Percentiles rank a stretch among this genome's conserved stretches.
These are phyloP conservation scores for Colletotrichum musae DNA, from an alignment of 2,329 filamentous ascomycete species.

Conservation along the genomic window DNA sequence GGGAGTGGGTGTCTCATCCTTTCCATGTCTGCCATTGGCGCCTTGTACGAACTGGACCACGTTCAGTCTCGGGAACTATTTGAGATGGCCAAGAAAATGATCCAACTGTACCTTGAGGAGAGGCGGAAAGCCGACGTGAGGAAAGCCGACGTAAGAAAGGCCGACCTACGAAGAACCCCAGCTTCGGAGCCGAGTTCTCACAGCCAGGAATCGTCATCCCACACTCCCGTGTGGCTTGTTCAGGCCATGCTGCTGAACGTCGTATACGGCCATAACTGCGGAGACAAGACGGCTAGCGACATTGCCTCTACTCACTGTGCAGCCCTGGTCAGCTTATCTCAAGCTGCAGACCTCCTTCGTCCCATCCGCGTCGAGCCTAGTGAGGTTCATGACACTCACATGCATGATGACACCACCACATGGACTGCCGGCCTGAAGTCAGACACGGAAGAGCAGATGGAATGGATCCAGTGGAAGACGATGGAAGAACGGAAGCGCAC, in stretches of 20 bases:
- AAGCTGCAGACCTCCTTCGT: slow-evolving; percentile 82
- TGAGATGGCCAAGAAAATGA: slow-evolving; percentile 95
- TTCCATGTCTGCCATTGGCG: slow-evolving; percentile 83
- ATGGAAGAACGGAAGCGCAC: slow-evolving; percentile 94
- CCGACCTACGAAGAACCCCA: slow-evolving; percentile 68
- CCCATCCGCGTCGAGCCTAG: slow-evolving; percentile 61
- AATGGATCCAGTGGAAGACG: slow-evolving; percentile 92
- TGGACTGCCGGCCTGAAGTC: slow-evolving; percentile 63
- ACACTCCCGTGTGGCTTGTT: slow-evolving; percentile 93
- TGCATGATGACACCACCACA: slow-evolving; percentile 66
- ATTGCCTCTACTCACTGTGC: slow-evolving; percentile 94
- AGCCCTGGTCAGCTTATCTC: slow-evolving; percentile 89
- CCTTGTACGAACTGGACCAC: slow-evolving; percentile 88
- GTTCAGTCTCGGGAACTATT: slow-evolving; percentile 87
- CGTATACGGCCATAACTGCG: slow-evolving; percentile 94
- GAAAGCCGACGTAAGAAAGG: slow-evolving; percentile 72
- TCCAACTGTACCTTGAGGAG: slow-evolving; percentile 92
- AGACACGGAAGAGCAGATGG: slow-evolving; percentile 72
- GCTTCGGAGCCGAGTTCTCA: slow-evolving; percentile 63
- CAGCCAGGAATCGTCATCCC: slow-evolving; percentile 72
- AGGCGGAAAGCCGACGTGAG: slow-evolving; percentile 87
- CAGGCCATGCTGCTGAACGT: slow-evolving; percentile 98
- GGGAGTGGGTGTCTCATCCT: slow-evolving; percentile 90
- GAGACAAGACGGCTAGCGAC: slow-evolving; percentile 90
- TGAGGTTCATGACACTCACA: slow-evolving; percentile 69